Percentiles rank a stretch among this genome's conserved stretches.
phyloP scores from a whole-genome alignment of 805 yeast genomes.

The Candida montana region DNA sequence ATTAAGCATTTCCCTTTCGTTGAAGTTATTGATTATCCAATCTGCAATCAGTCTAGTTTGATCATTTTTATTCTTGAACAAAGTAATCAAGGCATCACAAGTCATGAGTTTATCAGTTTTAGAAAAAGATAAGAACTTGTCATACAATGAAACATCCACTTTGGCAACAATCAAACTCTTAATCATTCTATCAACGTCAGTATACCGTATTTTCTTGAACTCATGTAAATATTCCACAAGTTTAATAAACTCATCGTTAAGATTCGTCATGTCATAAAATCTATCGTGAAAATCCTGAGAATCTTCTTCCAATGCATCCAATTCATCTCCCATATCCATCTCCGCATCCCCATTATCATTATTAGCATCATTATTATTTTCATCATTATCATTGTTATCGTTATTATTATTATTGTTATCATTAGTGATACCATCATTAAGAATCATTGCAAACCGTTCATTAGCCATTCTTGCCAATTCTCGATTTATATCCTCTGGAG shows the following conservation, averaged over 20 bases:
- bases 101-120: slow-evolving; percentile 5
- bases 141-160: not conserved
- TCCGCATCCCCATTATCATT: not conserved
- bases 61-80: slow-evolving; percentile 8
- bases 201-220: slow-evolving; percentile 9
- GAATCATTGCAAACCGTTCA: slow-evolving; percentile 10
- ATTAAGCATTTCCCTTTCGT: slow-evolving; percentile 6
- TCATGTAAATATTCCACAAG: slow-evolving; percentile 1
- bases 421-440: not conserved
- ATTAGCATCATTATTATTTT: too few relatives aligned
- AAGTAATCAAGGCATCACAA: slow-evolving; percentile 14
- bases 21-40: slow-evolving; percentile 16
- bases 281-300: slow-evolving; percentile 15
- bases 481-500: slow-evolving; percentile 13
- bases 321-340: not conserved
- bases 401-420: not conserved
- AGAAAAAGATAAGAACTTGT: slow-evolving; percentile 9
- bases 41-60: slow-evolving; percentile 7
- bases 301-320: slow-evolving; percentile 6
- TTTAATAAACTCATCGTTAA: not conserved
- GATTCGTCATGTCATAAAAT: slow-evolving; percentile 10
- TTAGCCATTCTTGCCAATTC: slow-evolving; percentile 19
- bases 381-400: not conserved
- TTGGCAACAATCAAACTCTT: slow-evolving; percentile 7
- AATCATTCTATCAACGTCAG: slow-evolving; percentile 6